Base-by-base conservation (phyloP, 108 stramenopile species). In the Pseudonitzschia delicatissima region DNA sequence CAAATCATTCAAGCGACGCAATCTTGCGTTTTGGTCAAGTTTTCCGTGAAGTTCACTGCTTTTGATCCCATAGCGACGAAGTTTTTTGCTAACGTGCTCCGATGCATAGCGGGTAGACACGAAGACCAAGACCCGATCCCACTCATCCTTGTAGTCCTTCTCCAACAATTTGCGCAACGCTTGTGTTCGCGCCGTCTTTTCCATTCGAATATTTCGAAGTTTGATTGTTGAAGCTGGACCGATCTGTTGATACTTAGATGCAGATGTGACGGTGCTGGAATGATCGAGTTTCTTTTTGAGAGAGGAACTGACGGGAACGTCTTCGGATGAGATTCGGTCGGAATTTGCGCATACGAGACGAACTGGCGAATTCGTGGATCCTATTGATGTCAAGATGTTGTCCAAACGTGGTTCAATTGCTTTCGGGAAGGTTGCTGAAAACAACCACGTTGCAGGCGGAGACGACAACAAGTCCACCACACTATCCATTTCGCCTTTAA, bases 11-110 rank as follows among this genome's bases (percentile, higher is more conserved):
- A 99, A 80, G 33, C 96, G 86, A 20, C 80, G 67, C 45, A 91
- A 83, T 8, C 98, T 83, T 32, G 92, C 93, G 36, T 85, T 77
- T 71, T 98, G 97, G 42, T 92, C 81, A 52, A 98, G 78, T 68
- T 99, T 97, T 0, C 99, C 99, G 81, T 99, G 97, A 21, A 99
- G 69, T 39, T 93, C 96, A 29, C 84, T 88, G 17, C 82, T 70
- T 28, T 71, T 67, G 39, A 96, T 82, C 37, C 90, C 91, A 28
- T 81, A 84, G 27, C 77, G 80, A 36, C 86, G 81, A 21, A 90
- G 73, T 65, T 92, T 92, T 26, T 62, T 45, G 36, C 85, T 65
- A 27, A 97, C 91, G 21, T 92, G 90, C 66, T 94, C 95, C 42
- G 89, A 72, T 47, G 88, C 69, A 60, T 91, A 88, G 37, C 95